Evolutionary conservation across 805 yeast genomes (phyloP).

Genomic region (Candida hispaniensis): DNA sequence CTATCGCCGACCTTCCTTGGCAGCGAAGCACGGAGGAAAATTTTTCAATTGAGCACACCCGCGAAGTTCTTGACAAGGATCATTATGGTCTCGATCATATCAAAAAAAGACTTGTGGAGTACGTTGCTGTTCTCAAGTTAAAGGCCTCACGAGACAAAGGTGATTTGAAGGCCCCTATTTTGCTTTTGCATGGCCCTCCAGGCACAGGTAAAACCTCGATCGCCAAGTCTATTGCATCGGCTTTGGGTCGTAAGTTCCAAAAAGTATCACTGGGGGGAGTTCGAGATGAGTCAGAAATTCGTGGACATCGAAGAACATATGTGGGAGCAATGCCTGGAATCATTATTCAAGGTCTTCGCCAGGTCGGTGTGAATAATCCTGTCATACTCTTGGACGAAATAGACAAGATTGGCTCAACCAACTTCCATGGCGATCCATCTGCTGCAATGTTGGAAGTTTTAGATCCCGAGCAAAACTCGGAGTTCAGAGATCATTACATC

Average conservation of each 20-base stretch:
- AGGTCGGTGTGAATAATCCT: conserved; percentile 69
- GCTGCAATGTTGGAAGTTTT: conserved; percentile 81
- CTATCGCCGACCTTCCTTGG: conserved; percentile 34
- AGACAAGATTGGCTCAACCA: conserved; percentile 55
- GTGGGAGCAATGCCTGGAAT: conserved; percentile 90
- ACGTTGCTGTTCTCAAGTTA: conserved; percentile 65
- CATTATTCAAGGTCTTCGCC: conserved; percentile 63
- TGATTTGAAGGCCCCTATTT: conserved; percentile 46
- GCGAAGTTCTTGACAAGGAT: conserved; percentile 53
- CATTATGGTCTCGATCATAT: conserved; percentile 69
- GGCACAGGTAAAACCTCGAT: conserved; percentile 88
- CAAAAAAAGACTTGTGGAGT: conserved; percentile 65
- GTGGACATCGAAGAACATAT: conserved; percentile 86
- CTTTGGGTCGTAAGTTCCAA: conserved; percentile 65
- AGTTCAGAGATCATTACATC: conserved; percentile 70
- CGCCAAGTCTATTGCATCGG: conserved; percentile 68
- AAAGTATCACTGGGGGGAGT: conserved; percentile 80
- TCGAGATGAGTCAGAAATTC: conserved; percentile 76
- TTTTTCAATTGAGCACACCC: conserved; percentile 42
- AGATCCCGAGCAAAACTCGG: conserved; percentile 78
- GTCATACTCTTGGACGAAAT: conserved; percentile 76
- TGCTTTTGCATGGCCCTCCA: conserved; percentile 82
- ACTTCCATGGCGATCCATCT: conserved; percentile 72
- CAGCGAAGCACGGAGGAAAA: conserved; percentile 22
- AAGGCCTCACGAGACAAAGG: conserved; percentile 21